Conservation (phyloP, 768 basidiomycete species). For the Phanerodontia chrysosporium region DNA sequence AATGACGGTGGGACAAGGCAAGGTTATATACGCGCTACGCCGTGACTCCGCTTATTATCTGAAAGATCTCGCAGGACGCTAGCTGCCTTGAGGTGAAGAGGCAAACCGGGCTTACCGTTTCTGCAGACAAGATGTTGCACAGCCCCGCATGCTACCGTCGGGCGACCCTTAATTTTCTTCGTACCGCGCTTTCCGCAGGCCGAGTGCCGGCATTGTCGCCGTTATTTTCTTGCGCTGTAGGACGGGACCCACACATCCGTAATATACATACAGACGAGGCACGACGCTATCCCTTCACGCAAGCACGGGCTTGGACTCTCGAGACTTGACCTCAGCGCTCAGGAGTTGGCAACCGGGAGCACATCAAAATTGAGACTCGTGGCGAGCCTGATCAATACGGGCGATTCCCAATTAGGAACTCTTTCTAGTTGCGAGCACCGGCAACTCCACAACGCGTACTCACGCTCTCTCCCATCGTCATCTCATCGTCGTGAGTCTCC, state of each 20-base stretch:
- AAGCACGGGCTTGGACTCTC: too few relatives aligned
- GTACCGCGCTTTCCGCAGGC: neutral
- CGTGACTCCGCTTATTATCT: constrained; percentile 1
- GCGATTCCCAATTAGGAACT: neutral
- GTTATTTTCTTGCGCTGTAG: neutral
- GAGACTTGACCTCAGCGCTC: neutral
- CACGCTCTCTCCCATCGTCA: neutral
- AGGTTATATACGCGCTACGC: neutral
- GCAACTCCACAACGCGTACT: neutral
- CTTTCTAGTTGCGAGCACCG: neutral
- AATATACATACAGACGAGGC: too few relatives aligned
- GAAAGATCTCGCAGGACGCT: neutral
- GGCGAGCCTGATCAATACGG: too few relatives aligned
- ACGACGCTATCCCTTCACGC: too few relatives aligned
- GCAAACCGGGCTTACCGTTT: neutral
- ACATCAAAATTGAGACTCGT: neutral
- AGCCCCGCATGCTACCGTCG: neutral
- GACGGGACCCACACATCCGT: too few relatives aligned
- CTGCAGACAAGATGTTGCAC: neutral
- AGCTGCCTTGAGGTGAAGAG: neutral
- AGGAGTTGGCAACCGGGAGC: neutral
- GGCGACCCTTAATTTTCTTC: neutral
- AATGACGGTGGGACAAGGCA: neutral
- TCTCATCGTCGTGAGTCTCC: neutral
- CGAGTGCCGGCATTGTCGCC: neutral